These are phyloP conservation scores for Neonectria sp. DNA, from an alignment of 2,329 filamentous ascomycete species.

Conservation along the genomic window DNA sequence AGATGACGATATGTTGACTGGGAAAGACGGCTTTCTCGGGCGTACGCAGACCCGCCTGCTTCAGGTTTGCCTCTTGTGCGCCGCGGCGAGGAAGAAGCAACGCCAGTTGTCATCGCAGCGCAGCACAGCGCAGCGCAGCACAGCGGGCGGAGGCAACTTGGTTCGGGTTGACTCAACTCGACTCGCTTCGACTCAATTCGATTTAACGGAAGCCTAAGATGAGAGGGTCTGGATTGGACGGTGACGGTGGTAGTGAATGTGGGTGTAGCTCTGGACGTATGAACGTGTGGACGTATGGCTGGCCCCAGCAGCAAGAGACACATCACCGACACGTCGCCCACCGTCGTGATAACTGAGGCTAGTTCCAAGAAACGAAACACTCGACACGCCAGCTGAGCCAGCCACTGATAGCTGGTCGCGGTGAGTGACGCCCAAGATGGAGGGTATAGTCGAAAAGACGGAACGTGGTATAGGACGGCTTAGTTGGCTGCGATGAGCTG, in stretches of 20 bases:
- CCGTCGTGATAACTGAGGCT: conserved; percentile 18
- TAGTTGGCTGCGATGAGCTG: conserved; percentile 26
- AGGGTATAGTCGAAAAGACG: conserved; percentile 25
- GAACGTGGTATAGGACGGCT: conserved; percentile 18
- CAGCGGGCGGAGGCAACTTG: conserved; percentile 24
- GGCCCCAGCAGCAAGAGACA: conserved; percentile 21
- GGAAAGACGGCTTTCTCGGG: background rate
- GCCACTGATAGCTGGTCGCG: conserved; percentile 16
- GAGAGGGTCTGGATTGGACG: conserved; percentile 27
- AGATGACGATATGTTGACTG: conserved; percentile 13
- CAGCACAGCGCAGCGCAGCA: conserved; percentile 9
- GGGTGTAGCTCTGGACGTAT: conserved; percentile 15
- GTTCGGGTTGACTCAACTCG: conserved; percentile 18
- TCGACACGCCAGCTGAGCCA: conserved; percentile 9
- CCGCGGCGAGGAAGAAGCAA: conserved; percentile 38
- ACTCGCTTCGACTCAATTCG: conserved; percentile 24
- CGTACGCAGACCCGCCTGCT: conserved; percentile 20
- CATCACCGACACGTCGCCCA: conserved; percentile 31
- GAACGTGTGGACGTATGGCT: conserved; percentile 16
- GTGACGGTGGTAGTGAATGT: conserved; percentile 28
- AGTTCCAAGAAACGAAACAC: conserved; percentile 32
- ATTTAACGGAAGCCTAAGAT: conserved; percentile 26
- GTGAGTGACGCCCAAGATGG: conserved; percentile 20
- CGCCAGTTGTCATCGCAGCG: conserved; percentile 37
- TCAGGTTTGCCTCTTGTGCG: conserved; percentile 33